These are phyloP conservation scores for Ceratobasidium sp. DNA, from an alignment of 1,284 basidiomycete genomes.

Conservation along the genomic window DNA sequence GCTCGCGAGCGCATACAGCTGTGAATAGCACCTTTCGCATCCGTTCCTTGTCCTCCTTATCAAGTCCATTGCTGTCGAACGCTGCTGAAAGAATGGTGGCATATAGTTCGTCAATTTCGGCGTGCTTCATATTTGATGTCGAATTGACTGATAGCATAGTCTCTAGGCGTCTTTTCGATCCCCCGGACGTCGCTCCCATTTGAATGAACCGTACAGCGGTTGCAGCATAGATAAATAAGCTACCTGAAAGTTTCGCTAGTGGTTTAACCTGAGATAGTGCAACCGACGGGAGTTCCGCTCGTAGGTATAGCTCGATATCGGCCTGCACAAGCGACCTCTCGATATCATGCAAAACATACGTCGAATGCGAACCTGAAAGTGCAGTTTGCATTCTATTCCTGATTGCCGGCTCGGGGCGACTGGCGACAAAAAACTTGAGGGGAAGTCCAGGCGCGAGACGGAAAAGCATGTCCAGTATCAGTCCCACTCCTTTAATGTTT, in stretches of 20 bases:
- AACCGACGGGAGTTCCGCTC: not conserved
- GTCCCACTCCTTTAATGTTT: not conserved
- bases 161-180: not conserved
- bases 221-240: slow-evolving; percentile 25
- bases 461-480: not conserved
- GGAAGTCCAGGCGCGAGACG: not conserved
- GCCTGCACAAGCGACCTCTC: slow-evolving; percentile 30
- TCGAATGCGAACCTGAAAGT: not conserved
- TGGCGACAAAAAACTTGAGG: too few relatives aligned
- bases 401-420: slow-evolving; percentile 32
- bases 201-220: slow-evolving; percentile 15
- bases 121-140: not conserved
- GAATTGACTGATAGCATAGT: not conserved
- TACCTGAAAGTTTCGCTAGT: not conserved
- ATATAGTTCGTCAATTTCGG: slow-evolving; percentile 4
- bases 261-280: not conserved
- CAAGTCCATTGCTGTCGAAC: not conserved
- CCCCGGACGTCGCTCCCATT: not conserved
- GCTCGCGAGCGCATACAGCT: slow-evolving; percentile 2
- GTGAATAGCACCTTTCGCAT: slow-evolving; percentile 2
- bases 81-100: not conserved
- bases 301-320: slow-evolving; percentile 35
- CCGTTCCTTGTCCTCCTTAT: not conserved
- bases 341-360: slow-evolving; percentile 32
- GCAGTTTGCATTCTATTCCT: not conserved